Percentiles rank a stretch among this genome's conserved stretches.
Conservation (phyloP, 352 stramenopile species). For the Globisporangium middletonii region DNA sequence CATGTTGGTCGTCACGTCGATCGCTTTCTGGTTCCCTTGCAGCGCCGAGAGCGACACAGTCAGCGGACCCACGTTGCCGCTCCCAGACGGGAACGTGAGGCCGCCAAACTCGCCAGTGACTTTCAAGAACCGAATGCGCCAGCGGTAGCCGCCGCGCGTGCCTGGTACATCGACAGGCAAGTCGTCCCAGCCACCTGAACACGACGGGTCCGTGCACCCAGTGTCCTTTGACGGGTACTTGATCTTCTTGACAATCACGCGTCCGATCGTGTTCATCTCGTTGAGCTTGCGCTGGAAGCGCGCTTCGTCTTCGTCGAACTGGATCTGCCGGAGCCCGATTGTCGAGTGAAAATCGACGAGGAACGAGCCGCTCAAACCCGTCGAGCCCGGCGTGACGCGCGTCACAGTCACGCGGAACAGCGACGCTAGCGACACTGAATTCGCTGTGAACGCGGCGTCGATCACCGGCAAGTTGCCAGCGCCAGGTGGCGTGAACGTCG, state of each 20-base stretch:
- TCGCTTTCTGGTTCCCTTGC: slow-evolving; percentile 32
- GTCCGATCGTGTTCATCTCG: slow-evolving; percentile 92
- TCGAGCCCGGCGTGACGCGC: slow-evolving; percentile 84
- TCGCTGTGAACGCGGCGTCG: slow-evolving; percentile 26
- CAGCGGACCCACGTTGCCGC: slow-evolving; percentile 62
- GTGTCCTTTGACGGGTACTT: slow-evolving; percentile 79
- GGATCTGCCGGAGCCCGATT: slow-evolving; percentile 60
- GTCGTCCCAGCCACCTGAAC: slow-evolving; percentile 90
- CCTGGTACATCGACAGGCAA: slow-evolving; percentile 62
- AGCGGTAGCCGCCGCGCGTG: slow-evolving; percentile 78
- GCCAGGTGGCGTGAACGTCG: slow-evolving; percentile 81
- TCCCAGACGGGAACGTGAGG: slow-evolving; percentile 69
- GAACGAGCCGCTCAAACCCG: slow-evolving; percentile 87
- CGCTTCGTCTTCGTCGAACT: slow-evolving; percentile 84
- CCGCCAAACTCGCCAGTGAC: slow-evolving; percentile 66
- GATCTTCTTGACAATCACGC: slow-evolving; percentile 86
- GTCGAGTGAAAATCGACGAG: slow-evolving; percentile 87
- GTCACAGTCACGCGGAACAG: slow-evolving; percentile 61
- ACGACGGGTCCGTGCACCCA: slow-evolving; percentile 39
- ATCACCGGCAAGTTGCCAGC: slow-evolving; percentile 86
- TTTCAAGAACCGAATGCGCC: slow-evolving; percentile 69
- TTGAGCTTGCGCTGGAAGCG: slow-evolving; percentile 90
- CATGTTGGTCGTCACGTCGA: slow-evolving; percentile 52
- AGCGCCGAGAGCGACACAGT: slow-evolving; percentile 32
- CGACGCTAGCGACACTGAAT: slow-evolving; percentile 6